These are phyloP conservation scores for Plasmodium relictum DNA, from an alignment of 169 alveolate species.

Conservation along the genomic window DNA sequence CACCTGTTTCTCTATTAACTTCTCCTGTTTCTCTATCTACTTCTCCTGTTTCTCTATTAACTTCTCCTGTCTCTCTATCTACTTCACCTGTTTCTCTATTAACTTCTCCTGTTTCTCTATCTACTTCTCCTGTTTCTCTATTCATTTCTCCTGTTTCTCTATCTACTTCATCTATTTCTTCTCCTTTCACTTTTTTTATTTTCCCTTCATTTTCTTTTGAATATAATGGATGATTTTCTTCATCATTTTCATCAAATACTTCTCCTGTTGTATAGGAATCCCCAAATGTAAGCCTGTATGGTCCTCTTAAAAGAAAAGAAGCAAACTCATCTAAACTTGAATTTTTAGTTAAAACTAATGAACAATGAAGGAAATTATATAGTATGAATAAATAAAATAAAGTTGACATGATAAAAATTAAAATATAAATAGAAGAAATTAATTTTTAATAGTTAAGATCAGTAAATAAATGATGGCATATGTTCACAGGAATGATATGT, in stretches of 20 bases:
- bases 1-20: neutral
- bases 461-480: no score
- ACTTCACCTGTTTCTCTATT: neutral
- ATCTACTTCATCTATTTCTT: neutral
- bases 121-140: neutral
- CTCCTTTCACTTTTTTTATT: neutral
- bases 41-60: neutral
- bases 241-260: neutral
- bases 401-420: neutral
- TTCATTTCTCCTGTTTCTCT: neutral
- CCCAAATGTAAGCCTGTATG: slow-evolving; percentile 3
- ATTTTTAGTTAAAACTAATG: neutral
- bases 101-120: neutral
- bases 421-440: neutral
- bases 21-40: neutral
- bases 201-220: neutral
- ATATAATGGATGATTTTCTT: neutral
- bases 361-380: neutral
- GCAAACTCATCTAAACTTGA: neutral
- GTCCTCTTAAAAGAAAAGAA: slow-evolving; percentile 1
- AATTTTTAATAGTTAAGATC: no score
- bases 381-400: neutral
- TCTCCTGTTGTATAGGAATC: slow-evolving; percentile 3
- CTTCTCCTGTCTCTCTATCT: neutral
- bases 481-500: no score